Percentiles rank a stretch among this genome's conserved stretches.
Evolutionary conservation across 306 rosid species (phyloP).

Genomic region (Crataegus laevigata): DNA sequence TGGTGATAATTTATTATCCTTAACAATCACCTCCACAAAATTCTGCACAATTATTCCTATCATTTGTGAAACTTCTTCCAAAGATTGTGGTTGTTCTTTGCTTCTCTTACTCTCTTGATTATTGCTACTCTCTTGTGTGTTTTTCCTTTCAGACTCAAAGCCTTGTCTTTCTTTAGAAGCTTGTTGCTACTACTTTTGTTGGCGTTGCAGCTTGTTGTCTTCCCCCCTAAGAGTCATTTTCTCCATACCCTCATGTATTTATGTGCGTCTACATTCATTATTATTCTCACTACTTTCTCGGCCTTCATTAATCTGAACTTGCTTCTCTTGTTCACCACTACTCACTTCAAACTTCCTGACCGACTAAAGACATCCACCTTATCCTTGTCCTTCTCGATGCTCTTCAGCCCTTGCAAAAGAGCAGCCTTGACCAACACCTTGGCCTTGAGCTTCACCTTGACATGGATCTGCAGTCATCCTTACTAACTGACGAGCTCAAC

Average conservation of each 20-base stretch:
- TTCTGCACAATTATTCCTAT: constrained; percentile 44
- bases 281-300: not conserved
- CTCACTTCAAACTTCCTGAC: constrained; percentile 21
- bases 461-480: not conserved
- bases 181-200: not conserved
- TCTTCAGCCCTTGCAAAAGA: not conserved
- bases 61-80: constrained; percentile 34
- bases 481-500: not conserved
- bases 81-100: constrained; percentile 8
- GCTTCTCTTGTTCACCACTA: not conserved
- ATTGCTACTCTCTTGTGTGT: not conserved
- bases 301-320: not conserved
- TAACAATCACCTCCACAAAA: constrained; percentile 14
- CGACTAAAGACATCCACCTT: not conserved
- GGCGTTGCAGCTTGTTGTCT: not conserved
- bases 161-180: not conserved
- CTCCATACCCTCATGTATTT: not conserved
- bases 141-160: not conserved
- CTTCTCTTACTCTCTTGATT: not conserved
- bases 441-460: not conserved
- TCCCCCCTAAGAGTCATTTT: not conserved
- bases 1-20: no score
- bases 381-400: not conserved
- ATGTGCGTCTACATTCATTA: not conserved
- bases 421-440: not conserved